Evolutionary conservation across 2,329 filamentous ascomycete species (phyloP), one percentile per base, ranked within the genome.

Genomic region (Colletotrichum orbiculare): DNA sequence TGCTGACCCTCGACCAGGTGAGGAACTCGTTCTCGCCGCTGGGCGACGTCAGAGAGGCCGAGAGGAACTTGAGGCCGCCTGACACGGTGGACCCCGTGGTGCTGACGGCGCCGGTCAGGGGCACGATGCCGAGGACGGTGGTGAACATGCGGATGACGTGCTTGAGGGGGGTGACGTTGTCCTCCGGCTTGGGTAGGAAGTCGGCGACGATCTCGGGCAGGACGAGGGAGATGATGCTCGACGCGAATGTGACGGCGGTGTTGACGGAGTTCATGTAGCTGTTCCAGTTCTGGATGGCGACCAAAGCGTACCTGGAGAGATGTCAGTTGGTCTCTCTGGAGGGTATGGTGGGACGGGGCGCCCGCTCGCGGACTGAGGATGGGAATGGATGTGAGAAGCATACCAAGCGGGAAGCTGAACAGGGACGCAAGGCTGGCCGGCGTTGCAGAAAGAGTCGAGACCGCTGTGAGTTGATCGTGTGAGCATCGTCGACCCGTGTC

Each of bases 201-300:
- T 69, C 67, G 6, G 43, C 12, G 33, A 68, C 66, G 25, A 69
- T 61, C 4, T 46, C 59, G n/a, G 58, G 66, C 6, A 69, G 61
- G 13, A 42, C 54, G 33, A 64, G 55, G 15, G 48, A 46, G 35
- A 68, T 34, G 43, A 68, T 69, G 57, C 55, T 66, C 5, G 55
- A 64, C 37, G 66, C 60, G 39, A 64, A 64, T n/a, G 25, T 57
- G 43, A 69, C 48, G 47, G 65, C 61, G 1, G 56, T 63, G 61
- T 62, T 60, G 45, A 62, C 47, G 25, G 53, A 65, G 52, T 67
- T 48, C 37, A 69, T 63, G 54, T 63, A 63, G 60, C 47, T 63
- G 47, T 63, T 63, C 60, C 60, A 58, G 60, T 63, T 63, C n/a
- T 63, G 60, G 12, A 63, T 34, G 33, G 60, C 53, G 8, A 63